A percentile compares a stretch with the other conserved stretches of the same genome.
Conservation (phyloP, 2,329 filamentous ascomycete species). For the Trichoderma hamatum region DNA sequence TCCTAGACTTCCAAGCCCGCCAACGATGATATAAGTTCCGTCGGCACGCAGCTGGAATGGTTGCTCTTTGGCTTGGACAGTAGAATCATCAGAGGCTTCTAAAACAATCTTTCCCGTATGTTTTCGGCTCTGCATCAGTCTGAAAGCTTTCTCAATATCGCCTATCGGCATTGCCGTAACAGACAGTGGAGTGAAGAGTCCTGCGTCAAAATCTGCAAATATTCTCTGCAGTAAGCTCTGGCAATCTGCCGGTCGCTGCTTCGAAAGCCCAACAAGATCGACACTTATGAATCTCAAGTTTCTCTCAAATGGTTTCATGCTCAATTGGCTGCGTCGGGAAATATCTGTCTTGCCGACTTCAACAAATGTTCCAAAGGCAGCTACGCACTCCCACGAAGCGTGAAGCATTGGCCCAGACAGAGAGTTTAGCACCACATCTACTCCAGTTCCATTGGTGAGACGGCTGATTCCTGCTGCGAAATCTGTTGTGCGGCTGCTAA, state of each 20-base stretch:
- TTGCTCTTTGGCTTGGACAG: neutral
- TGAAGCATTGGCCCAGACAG: slow-evolving; percentile 36
- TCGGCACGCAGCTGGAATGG: slow-evolving; percentile 26
- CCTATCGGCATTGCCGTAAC: slow-evolving; percentile 33
- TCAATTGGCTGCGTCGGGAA: slow-evolving; percentile 27
- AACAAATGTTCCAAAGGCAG: slow-evolving; percentile 25
- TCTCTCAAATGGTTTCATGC: slow-evolving; percentile 11
- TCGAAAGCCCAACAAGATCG: slow-evolving; percentile 24
- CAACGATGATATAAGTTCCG: slow-evolving; percentile 42
- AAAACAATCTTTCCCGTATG: slow-evolving; percentile 49
- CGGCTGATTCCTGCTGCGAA: neutral
- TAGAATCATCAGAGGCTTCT: neutral
- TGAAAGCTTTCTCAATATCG: slow-evolving; percentile 44
- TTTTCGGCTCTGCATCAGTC: slow-evolving; percentile 44
- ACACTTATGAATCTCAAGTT: slow-evolving; percentile 22
- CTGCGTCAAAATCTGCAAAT: slow-evolving; percentile 20
- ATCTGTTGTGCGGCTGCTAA: slow-evolving; percentile 13
- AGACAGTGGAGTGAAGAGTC: slow-evolving; percentile 14
- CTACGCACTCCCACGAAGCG: slow-evolving; percentile 38
- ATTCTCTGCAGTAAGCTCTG: slow-evolving; percentile 27
- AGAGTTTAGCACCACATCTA: slow-evolving; percentile 41
- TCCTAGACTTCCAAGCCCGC: slow-evolving; percentile 44
- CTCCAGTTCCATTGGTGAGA: slow-evolving; percentile 31
- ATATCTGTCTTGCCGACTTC: slow-evolving; percentile 44
- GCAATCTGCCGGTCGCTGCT: slow-evolving; percentile 19